Conservation (phyloP, 23 red algal species). For the Gracilaria vermiculophylla region DNA sequence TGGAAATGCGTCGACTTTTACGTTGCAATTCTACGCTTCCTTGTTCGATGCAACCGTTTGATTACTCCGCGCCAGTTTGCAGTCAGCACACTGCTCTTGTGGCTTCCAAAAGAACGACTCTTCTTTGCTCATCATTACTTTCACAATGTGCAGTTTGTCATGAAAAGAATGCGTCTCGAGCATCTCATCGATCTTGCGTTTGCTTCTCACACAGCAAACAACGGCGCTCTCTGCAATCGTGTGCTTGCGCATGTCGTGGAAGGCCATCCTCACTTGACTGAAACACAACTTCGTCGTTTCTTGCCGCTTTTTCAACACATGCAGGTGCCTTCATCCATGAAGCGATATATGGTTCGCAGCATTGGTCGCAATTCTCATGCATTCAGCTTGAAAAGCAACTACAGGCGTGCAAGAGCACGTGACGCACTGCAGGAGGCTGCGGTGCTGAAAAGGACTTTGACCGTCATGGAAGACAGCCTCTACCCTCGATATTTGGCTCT, state of each 20-base stretch:
- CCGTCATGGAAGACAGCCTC: not conserved
- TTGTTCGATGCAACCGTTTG: not conserved
- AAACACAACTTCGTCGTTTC: not conserved
- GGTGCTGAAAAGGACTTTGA: no score
- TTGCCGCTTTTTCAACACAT: slow-evolving; percentile 20
- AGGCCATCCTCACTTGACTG: not conserved
- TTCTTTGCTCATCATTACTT: slow-evolving; percentile 13
- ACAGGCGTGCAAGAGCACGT: not conserved
- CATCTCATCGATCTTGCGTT: slow-evolving; percentile 9
- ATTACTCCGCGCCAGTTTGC: slow-evolving; percentile 16
- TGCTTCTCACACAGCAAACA: slow-evolving; percentile 3
- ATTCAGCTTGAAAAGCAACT: not conserved
- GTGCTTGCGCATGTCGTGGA: not conserved
- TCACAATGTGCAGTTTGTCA: not conserved
- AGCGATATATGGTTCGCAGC: not conserved
- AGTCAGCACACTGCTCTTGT: slow-evolving; percentile 5
- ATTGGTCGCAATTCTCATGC: not conserved
- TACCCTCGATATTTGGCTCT: not conserved
- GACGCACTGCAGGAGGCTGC: not conserved
- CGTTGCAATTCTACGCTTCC: slow-evolving; percentile 6
- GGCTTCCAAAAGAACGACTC: slow-evolving; percentile 6
- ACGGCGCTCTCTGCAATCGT: not conserved
- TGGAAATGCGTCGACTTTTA: slow-evolving; percentile 28
- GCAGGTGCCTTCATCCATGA: not conserved
- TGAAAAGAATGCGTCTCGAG: slow-evolving; percentile 11